Percentiles rank a stretch among this genome's conserved stretches.
Conservation (phyloP, 2,329 filamentous ascomycete species). For the Penicillium sp. region DNA sequence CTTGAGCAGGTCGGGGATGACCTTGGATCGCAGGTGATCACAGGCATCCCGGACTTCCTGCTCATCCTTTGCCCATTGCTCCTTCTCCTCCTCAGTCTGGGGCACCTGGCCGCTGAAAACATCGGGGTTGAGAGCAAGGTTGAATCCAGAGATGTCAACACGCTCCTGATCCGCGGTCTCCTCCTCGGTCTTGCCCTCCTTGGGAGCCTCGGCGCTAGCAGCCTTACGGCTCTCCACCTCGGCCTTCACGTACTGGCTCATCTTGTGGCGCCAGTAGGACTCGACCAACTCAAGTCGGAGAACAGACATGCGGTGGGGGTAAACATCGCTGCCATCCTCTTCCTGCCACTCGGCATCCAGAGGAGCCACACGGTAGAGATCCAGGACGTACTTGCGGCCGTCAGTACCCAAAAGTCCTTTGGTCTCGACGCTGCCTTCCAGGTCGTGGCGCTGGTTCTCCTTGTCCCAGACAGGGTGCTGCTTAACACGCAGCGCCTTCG, state of each 20-base stretch:
- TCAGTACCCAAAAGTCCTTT: conserved; percentile 97
- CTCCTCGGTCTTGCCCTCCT: conserved; percentile 41
- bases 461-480: conserved; percentile 98
- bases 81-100: conserved; percentile 87
- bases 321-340: conserved; percentile 62
- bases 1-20: conserved; percentile 80
- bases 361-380: conserved; percentile 91
- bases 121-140: conserved; percentile 88
- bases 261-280: conserved; percentile 76
- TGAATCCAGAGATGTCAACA: conserved; percentile 84
- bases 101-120: conserved; percentile 90
- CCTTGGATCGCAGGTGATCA: conserved; percentile 70
- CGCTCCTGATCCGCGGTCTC: conserved; percentile 58
- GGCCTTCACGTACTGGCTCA: conserved; percentile 82
- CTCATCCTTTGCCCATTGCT: conserved; percentile 78
- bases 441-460: conserved; percentile 81
- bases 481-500: conserved; percentile 87
- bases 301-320: conserved; percentile 96
- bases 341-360: conserved; percentile 91
- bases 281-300: conserved; percentile 88
- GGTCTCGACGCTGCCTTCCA: conserved; percentile 95
- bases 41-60: conserved; percentile 82
- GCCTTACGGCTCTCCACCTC: conserved; percentile 67
- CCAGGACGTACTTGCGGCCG: conserved; percentile 94
- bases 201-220: conserved; percentile 42